phyloP scores from a whole-genome alignment of 2,329 filamentous ascomycete species.

The Aspergillus fumigatiaffinis region DNA sequence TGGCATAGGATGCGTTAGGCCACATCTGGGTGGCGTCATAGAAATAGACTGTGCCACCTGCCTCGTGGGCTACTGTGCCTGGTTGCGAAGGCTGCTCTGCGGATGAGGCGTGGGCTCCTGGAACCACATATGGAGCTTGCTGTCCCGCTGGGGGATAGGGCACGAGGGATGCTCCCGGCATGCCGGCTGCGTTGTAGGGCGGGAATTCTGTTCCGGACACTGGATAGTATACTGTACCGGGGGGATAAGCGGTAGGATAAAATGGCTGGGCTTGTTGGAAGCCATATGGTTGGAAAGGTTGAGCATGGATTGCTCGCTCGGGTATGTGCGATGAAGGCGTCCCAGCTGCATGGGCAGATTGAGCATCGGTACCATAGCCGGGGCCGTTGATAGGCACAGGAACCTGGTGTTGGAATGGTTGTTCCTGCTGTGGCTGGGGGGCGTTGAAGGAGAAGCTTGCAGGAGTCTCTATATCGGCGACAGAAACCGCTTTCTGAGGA shows the following conservation, averaged over 20 bases:
- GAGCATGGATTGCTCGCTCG: slow-evolving; percentile 85
- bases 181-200: slow-evolving; percentile 45
- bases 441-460: slow-evolving; percentile 57
- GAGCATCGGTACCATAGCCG: slow-evolving; percentile 47
- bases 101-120: slow-evolving; percentile 22
- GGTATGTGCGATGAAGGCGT: slow-evolving; percentile 90
- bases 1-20: slow-evolving; percentile 46
- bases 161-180: slow-evolving; percentile 45
- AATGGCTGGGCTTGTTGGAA: slow-evolving; percentile 57
- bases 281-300: slow-evolving; percentile 76
- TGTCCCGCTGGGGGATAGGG: slow-evolving; percentile 57
- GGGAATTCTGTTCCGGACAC: slow-evolving; percentile 38
- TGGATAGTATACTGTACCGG: slow-evolving; percentile 67
- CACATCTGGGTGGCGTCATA: slow-evolving; percentile 73
- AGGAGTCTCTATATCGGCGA: slow-evolving; percentile 88
- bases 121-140: slow-evolving; percentile 39
- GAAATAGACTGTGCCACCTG: slow-evolving; percentile 95
- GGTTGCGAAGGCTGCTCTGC: slow-evolving; percentile 44
- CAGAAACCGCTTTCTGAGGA: slow-evolving; percentile 89
- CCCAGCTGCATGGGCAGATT: slow-evolving; percentile 54
- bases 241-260: slow-evolving; percentile 55
- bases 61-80: slow-evolving; percentile 72
- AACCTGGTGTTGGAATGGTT: slow-evolving; percentile 94
- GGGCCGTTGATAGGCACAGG: slow-evolving; percentile 66
- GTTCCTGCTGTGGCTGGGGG: slow-evolving; percentile 65